phyloP scores from a whole-genome alignment of 2,329 filamentous ascomycete genomes.

The Conoideocrella luteorostrata region DNA sequence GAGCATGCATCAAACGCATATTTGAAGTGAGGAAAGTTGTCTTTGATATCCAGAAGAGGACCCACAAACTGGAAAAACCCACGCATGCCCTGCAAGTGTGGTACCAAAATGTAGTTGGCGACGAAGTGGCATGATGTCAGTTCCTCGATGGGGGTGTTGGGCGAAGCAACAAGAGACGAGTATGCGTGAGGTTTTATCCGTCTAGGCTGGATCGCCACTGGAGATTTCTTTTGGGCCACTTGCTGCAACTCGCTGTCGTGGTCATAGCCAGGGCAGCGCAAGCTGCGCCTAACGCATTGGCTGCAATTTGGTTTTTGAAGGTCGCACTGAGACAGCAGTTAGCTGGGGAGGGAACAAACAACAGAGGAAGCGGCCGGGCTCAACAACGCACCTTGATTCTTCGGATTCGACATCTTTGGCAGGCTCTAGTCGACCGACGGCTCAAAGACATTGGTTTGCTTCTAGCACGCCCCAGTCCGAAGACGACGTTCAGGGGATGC shows the following conservation, averaged over 20 bases:
- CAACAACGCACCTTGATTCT: background rate
- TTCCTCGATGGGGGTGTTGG: background rate
- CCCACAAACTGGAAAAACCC: conserved; percentile 1
- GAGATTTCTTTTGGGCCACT: background rate
- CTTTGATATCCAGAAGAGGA: background rate
- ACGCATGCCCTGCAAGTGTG: conserved; percentile 1
- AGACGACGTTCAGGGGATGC: background rate
- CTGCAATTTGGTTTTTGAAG: background rate
- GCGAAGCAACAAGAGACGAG: background rate
- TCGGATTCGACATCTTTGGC: background rate
- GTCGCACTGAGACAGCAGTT: conserved; percentile 1
- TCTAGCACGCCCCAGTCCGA: background rate
- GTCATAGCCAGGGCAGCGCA: conserved; percentile 1
- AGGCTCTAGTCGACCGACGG: background rate
- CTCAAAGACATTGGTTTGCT: background rate
- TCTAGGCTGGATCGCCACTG: background rate
- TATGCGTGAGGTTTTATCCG: background rate
- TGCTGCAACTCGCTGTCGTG: background rate
- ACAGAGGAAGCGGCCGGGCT: background rate
- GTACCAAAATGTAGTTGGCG: background rate
- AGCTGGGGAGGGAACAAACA: background rate
- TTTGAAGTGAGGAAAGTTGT: conserved; percentile 1
- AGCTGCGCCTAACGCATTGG: background rate
- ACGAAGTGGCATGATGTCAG: background rate
- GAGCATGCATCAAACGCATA: conserved; percentile 1